Conservation (phyloP, 208 protist genomes). For the Leptomonas pyrrhocoris region DNA sequence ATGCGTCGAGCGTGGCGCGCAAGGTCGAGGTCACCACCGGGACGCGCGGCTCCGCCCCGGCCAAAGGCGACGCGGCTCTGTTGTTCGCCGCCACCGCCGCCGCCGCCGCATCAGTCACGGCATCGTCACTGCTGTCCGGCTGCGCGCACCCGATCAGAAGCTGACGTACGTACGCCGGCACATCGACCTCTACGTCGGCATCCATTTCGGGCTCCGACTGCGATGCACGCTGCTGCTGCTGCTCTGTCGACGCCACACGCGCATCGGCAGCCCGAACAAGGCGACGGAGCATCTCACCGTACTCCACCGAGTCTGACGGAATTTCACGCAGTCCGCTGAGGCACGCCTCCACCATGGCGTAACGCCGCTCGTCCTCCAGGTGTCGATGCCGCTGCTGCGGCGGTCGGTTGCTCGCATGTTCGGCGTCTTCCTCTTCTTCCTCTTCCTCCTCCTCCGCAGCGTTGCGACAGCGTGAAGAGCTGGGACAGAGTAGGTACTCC, state of each 20-base stretch:
- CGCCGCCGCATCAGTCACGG: not conserved
- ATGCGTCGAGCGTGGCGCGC: constrained; percentile 31
- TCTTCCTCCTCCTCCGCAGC: not conserved
- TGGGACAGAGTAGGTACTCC: constrained; percentile 19
- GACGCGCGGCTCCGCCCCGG: constrained; percentile 7
- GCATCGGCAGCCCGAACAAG: constrained; percentile 5
- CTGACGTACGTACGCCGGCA: constrained; percentile 24
- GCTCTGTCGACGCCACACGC: not conserved
- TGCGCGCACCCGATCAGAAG: constrained; percentile 8
- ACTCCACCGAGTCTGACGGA: constrained; percentile 21
- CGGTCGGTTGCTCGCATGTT: too few species aligned
- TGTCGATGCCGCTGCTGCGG: not conserved
- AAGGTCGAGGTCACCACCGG: constrained; percentile 26
- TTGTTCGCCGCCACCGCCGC: not conserved
- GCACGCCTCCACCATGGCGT: constrained; percentile 23
- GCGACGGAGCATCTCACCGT: constrained; percentile 15
- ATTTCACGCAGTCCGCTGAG: constrained; percentile 31
- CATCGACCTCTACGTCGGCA: constrained; percentile 3
- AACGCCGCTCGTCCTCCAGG: constrained; percentile 13
- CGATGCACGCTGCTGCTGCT: not conserved
- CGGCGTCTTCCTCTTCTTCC: not conserved
- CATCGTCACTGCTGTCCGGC: not conserved
- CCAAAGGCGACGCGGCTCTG: not conserved
- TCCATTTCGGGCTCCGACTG: not conserved
- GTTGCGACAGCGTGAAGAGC: not conserved